These are phyloP conservation scores for Coniella vitis DNA, from an alignment of 2,329 filamentous ascomycete species.

Conservation along the genomic window DNA sequence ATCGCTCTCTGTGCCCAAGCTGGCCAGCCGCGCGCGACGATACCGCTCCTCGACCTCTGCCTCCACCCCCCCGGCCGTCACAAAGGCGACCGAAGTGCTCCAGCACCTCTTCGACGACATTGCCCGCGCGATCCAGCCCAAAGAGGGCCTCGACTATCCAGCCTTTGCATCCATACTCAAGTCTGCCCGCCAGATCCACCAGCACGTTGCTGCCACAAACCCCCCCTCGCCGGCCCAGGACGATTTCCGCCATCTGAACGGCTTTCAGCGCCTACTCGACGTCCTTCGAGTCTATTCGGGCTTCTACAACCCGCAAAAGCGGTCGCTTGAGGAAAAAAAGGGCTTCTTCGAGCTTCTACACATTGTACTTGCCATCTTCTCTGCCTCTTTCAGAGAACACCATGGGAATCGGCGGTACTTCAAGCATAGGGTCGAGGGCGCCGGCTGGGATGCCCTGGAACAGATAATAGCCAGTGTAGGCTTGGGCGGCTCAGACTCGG, in stretches of 20 bases:
- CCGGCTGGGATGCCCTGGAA: slow-evolving; percentile 73
- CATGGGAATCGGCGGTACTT: slow-evolving; percentile 87
- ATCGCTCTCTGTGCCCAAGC: slow-evolving; percentile 27
- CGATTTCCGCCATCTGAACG: slow-evolving; percentile 72
- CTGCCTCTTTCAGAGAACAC: slow-evolving; percentile 69
- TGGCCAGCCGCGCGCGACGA: slow-evolving; percentile 47
- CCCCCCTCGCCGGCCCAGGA: slow-evolving; percentile 56
- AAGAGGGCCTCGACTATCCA: slow-evolving; percentile 38
- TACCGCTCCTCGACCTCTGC: slow-evolving; percentile 60
- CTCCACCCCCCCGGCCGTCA: slow-evolving; percentile 46
- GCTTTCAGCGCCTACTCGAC: slow-evolving; percentile 68
- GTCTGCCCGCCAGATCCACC: slow-evolving; percentile 58
- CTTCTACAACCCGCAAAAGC: slow-evolving; percentile 64
- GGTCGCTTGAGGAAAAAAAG: slow-evolving; percentile 54
- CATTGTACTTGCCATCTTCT: slow-evolving; percentile 64
- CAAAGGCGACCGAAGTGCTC: slow-evolving; percentile 55
- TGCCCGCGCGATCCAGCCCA: slow-evolving; percentile 26
- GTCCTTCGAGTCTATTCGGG: slow-evolving; percentile 65
- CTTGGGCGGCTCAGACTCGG: slow-evolving; percentile 56
- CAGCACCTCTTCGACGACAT: slow-evolving; percentile 46
- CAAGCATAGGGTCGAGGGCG: slow-evolving; percentile 63
- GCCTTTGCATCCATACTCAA: slow-evolving; percentile 43
- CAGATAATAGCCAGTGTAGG: slow-evolving; percentile 64
- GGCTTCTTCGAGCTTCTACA: slow-evolving; percentile 64
- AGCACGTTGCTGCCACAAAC: slow-evolving; percentile 45